Evolutionary conservation across 2,329 filamentous ascomycete genomes (phyloP).

Genomic region (Atkinsonella hypoxylon): DNA sequence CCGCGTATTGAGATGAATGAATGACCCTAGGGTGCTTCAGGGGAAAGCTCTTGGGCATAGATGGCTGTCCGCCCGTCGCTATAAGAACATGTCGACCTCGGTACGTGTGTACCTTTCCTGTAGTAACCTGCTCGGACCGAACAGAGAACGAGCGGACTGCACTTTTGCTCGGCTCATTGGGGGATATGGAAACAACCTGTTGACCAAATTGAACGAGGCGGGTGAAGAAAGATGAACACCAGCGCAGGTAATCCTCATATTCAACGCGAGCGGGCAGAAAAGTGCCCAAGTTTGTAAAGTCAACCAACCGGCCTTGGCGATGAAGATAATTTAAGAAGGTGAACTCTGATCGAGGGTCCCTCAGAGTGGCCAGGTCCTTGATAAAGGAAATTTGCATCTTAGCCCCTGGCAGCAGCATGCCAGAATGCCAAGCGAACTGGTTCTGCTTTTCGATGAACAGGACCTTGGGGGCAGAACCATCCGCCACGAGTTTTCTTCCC

Average conservation of each 20-base stretch:
- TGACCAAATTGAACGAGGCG: slow-evolving; percentile 61
- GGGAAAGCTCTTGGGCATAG: slow-evolving; percentile 59
- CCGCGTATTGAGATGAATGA: slow-evolving; percentile 80
- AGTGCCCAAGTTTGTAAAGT: slow-evolving; percentile 83
- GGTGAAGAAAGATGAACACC: slow-evolving; percentile 77
- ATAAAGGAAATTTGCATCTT: slow-evolving; percentile 98
- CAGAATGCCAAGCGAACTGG: slow-evolving; percentile 82
- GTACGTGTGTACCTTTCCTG: slow-evolving; percentile 39
- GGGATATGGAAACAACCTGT: slow-evolving; percentile 62
- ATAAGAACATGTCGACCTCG: slow-evolving; percentile 54
- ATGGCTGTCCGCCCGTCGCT: slow-evolving; percentile 49
- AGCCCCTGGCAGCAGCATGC: slow-evolving; percentile 86
- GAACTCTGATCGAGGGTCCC: slow-evolving; percentile 80
- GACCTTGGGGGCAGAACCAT: slow-evolving; percentile 49
- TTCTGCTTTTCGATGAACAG: slow-evolving; percentile 80
- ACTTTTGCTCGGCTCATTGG: slow-evolving; percentile 29
- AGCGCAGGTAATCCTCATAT: slow-evolving; percentile 91
- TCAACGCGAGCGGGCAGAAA: slow-evolving; percentile 79
- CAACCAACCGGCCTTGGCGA: slow-evolving; percentile 64
- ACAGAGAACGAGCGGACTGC: slow-evolving; percentile 57
- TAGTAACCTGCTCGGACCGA: slow-evolving; percentile 47
- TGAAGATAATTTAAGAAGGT: slow-evolving; percentile 95
- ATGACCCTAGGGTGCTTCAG: slow-evolving; percentile 60
- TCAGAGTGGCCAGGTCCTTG: slow-evolving; percentile 84
- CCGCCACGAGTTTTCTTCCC: slow-evolving; percentile 29